phyloP scores from a whole-genome alignment of 768 basidiomycete genomes.

The Floccularia luteovirens region DNA sequence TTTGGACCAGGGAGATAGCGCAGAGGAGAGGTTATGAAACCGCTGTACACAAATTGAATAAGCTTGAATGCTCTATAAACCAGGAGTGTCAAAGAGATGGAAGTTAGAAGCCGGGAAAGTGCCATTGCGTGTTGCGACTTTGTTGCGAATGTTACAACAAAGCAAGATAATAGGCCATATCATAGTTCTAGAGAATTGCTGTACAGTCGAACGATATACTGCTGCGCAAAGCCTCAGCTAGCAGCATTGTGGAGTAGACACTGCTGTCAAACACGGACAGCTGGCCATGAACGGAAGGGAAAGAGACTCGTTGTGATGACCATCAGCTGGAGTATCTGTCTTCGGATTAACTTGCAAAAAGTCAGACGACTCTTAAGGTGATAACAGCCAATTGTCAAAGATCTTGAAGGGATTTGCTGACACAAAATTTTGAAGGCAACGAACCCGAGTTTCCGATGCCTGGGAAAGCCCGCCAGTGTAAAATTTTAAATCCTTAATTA shows the following conservation, averaged over 20 bases:
- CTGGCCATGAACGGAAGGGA: background rate
- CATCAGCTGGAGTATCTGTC: background rate
- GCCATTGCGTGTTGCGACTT: background rate
- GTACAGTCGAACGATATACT: background rate
- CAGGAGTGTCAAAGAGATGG: constrained; percentile 12
- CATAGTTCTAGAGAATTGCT: background rate
- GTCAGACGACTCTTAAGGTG: too few relatives aligned
- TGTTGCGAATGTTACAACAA: background rate
- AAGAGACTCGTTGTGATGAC: background rate
- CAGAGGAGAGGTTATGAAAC: constrained; percentile 28
- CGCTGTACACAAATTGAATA: constrained; percentile 17
- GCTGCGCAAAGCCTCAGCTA: too few relatives aligned
- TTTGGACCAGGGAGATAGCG: constrained; percentile 43
- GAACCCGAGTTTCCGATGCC: too few relatives aligned
- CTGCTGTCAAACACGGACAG: too few relatives aligned
- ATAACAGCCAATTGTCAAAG: too few relatives aligned
- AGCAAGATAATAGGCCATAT: background rate
- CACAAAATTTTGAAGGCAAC: too few relatives aligned
- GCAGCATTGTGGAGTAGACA: too few relatives aligned
- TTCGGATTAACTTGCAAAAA: too few relatives aligned
- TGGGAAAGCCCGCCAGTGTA: too few relatives aligned
- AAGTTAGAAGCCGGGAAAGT: constrained; percentile 8
- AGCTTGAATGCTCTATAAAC: constrained; percentile 24
- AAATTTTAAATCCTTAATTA: too few relatives aligned
- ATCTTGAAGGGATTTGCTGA: too few relatives aligned